These are phyloP conservation scores for Leccinum subgranulosum DNA, from an alignment of 768 basidiomycete species.

Conservation along the genomic window DNA sequence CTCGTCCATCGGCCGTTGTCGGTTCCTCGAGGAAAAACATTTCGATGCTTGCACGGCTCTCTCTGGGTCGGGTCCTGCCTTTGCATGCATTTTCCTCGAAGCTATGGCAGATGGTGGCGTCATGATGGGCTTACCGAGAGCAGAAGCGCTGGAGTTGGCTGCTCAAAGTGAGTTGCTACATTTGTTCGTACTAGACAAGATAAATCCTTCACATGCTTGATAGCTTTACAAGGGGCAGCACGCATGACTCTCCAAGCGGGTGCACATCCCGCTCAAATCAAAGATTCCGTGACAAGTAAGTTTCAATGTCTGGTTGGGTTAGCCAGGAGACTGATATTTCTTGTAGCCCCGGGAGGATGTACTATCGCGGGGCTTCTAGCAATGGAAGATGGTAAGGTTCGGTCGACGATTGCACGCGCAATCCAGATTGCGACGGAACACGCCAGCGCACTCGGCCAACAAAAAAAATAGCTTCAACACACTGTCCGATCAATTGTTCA, in stretches of 20 bases:
- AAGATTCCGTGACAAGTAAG: slow-evolving; percentile 96
- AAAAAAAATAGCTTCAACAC: slow-evolving; percentile 43
- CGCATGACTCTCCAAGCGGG: slow-evolving; percentile 89
- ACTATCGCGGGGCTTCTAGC: slow-evolving; percentile 97
- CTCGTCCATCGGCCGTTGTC: slow-evolving; percentile 93
- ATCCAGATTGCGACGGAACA: slow-evolving; percentile 93
- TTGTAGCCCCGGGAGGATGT: slow-evolving; percentile 90
- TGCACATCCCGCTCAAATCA: slow-evolving; percentile 93
- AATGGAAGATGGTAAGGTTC: slow-evolving; percentile 89
- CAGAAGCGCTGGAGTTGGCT: slow-evolving; percentile 91
- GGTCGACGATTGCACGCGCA: slow-evolving; percentile 91
- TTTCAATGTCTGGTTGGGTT: slow-evolving; percentile 4
- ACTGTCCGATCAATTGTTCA: neutral
- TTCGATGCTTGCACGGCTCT: slow-evolving; percentile 98
- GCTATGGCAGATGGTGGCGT: slow-evolving; percentile 99
- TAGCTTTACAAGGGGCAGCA: slow-evolving; percentile 94
- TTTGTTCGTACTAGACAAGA: neutral
- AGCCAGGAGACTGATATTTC: slow-evolving; percentile 1
- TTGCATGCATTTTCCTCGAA: slow-evolving; percentile 94
- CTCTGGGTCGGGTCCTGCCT: slow-evolving; percentile 94
- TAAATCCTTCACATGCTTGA: neutral
- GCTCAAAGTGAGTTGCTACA: slow-evolving; percentile 72
- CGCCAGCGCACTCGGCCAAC: slow-evolving; percentile 81
- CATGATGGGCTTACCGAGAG: slow-evolving; percentile 97
- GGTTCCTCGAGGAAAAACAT: slow-evolving; percentile 96